Evolutionary conservation across 169 alveolate genomes (phyloP).

Genomic region (Cryptosporidium andersoni): DNA sequence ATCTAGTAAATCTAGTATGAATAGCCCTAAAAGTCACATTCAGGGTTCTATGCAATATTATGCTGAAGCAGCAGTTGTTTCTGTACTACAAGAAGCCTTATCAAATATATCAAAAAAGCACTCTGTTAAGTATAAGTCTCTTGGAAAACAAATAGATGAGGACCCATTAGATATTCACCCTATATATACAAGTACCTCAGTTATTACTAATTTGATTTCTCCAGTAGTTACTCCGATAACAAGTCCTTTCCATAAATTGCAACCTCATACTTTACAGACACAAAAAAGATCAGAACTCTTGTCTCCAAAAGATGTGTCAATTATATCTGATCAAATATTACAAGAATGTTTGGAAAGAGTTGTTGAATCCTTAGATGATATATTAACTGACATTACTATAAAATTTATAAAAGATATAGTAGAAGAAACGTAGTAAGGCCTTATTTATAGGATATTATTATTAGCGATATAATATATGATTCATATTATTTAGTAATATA

Average conservation of each 20-base stretch:
- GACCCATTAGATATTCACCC: not conserved
- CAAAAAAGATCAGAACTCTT: not conserved
- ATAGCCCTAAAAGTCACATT: not conserved
- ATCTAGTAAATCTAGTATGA: not conserved
- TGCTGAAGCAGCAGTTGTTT: not conserved
- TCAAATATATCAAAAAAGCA: not conserved
- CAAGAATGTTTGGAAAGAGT: conserved; percentile 28
- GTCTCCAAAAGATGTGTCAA: not conserved
- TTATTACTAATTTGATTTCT: not conserved
- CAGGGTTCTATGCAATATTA: not conserved
- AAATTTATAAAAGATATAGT: not conserved
- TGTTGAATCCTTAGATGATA: conserved; percentile 1
- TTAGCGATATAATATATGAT: too few species aligned
- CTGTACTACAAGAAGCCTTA: not conserved
- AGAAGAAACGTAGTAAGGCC: not conserved
- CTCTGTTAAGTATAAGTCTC: not conserved
- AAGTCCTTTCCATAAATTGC: not conserved
- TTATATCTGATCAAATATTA: conserved; percentile 7
- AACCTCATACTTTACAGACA: not conserved
- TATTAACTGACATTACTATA: conserved; percentile 1
- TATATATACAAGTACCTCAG: too few species aligned
- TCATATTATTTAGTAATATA: too few species aligned
- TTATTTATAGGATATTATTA: too few species aligned
- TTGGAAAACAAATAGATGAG: too few species aligned
- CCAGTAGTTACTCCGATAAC: not conserved